Evolutionary conservation across 2,329 filamentous ascomycete genomes (phyloP).

Genomic region (Cladosporium sp.): DNA sequence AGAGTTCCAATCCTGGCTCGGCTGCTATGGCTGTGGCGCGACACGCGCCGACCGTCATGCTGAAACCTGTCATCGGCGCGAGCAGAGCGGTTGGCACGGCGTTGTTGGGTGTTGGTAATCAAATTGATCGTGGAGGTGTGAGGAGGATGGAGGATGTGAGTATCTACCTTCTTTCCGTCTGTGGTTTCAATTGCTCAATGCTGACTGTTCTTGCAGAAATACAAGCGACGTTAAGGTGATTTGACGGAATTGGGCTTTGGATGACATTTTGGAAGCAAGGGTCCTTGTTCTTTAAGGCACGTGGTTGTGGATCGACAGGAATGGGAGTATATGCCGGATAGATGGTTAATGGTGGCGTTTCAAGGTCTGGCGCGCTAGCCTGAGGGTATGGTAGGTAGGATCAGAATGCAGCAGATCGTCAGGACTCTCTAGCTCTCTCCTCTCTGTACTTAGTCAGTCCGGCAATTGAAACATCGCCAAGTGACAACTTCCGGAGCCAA

Average conservation of each 20-base stretch:
- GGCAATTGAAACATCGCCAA: no score
- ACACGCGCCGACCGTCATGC: constrained; percentile 86
- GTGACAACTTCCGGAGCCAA: no score
- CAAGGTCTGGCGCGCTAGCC: neutral
- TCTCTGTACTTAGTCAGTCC: no score
- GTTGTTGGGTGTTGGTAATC: constrained; percentile 86
- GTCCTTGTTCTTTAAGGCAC: neutral
- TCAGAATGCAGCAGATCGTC: no score
- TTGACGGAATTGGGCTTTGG: neutral
- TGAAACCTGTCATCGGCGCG: constrained; percentile 85
- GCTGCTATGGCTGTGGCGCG: constrained; percentile 73
- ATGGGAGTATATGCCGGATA: neutral
- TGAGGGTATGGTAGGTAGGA: no score
- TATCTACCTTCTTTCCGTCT: constrained; percentile 27
- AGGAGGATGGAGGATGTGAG: constrained; percentile 84
- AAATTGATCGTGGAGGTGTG: constrained; percentile 76
- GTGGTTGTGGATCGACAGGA: no score
- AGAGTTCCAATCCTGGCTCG: constrained; percentile 74
- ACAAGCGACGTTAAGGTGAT: constrained; percentile 24
- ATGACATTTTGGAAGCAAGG: neutral
- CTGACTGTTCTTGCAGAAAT: constrained; percentile 29
- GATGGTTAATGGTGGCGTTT: neutral
- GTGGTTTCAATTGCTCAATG: neutral
- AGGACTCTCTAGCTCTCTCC: no score
- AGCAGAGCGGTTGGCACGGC: constrained; percentile 86